Conservation (phyloP, 1,139 yeast species). For the Lodderomyces pseudojiufengensis region DNA sequence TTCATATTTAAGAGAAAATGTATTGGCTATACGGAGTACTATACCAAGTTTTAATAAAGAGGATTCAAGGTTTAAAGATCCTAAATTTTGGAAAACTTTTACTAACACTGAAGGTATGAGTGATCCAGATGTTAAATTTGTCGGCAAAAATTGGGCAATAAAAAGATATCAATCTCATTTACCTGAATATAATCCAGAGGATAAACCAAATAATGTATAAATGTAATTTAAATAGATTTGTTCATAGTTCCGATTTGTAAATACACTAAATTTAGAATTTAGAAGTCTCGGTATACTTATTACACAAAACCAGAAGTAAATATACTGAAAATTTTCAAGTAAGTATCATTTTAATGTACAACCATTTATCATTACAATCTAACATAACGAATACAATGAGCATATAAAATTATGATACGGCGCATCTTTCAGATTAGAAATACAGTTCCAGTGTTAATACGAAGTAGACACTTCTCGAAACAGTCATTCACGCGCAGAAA, state of each 20-base stretch:
- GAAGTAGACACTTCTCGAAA: background rate
- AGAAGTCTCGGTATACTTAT: background rate
- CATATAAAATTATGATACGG: too few species aligned
- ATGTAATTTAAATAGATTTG: background rate
- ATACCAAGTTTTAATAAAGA: constrained; percentile 53
- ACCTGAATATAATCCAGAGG: constrained; percentile 30
- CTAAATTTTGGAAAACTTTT: constrained; percentile 68
- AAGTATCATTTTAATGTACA: too few species aligned
- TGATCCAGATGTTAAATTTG: constrained; percentile 63
- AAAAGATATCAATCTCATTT: constrained; percentile 61
- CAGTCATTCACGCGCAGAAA: background rate
- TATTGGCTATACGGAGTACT: constrained; percentile 53
- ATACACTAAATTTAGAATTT: background rate
- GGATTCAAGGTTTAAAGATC: constrained; percentile 58
- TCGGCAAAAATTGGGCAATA: constrained; percentile 80
- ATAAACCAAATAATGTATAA: background rate
- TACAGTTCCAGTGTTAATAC: too few species aligned
- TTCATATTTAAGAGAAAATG: constrained; percentile 59
- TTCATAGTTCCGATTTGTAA: background rate
- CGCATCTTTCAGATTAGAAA: too few species aligned
- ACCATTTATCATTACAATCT: too few species aligned
- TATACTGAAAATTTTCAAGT: too few species aligned
- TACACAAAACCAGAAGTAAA: background rate
- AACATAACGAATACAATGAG: too few species aligned
- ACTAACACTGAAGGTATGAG: constrained; percentile 62